These are phyloP conservation scores for Mucor racemosus DNA, from an alignment of 371 early-diverging fungal genomes.

Conservation along the genomic window DNA sequence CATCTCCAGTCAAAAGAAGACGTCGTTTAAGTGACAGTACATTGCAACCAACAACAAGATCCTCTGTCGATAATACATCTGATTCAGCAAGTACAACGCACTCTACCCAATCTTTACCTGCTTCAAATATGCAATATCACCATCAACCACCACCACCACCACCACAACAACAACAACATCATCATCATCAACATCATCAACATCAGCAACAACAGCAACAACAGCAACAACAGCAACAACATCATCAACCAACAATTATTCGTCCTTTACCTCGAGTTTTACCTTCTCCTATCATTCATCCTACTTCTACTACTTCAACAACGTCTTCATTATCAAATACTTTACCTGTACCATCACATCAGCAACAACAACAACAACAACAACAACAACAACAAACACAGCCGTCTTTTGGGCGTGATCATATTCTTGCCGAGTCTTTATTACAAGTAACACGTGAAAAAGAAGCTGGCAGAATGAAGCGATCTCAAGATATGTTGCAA, in stretches of 20 bases:
- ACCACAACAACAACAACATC: background rate
- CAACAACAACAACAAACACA: slow-evolving; percentile 13
- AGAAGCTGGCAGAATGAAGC: slow-evolving; percentile 47
- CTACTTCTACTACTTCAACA: background rate
- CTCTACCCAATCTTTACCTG: slow-evolving; percentile 27
- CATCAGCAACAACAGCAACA: background rate
- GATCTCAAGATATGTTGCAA: slow-evolving; percentile 49
- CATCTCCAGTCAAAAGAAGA: slow-evolving; percentile 18
- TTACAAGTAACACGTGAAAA: slow-evolving; percentile 49
- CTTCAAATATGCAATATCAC: slow-evolving; percentile 1
- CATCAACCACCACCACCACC: background rate
- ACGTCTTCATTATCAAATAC: background rate
- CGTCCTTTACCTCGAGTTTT: slow-evolving; percentile 35
- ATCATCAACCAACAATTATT: slow-evolving; percentile 24
- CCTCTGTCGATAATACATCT: slow-evolving; percentile 19
- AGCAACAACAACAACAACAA: too few species aligned
- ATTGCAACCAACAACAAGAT: slow-evolving; percentile 12
- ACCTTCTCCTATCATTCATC: slow-evolving; percentile 16
- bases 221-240: background rate
- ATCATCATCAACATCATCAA: background rate
- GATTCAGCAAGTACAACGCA: slow-evolving; percentile 24
- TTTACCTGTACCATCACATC: background rate
- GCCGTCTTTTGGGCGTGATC: slow-evolving; percentile 9
- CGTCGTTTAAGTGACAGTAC: slow-evolving; percentile 36
- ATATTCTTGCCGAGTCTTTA: slow-evolving; percentile 38